These are phyloP conservation scores for Cicer cuneatum DNA, from an alignment of 306 rosid species.

Conservation along the genomic window DNA sequence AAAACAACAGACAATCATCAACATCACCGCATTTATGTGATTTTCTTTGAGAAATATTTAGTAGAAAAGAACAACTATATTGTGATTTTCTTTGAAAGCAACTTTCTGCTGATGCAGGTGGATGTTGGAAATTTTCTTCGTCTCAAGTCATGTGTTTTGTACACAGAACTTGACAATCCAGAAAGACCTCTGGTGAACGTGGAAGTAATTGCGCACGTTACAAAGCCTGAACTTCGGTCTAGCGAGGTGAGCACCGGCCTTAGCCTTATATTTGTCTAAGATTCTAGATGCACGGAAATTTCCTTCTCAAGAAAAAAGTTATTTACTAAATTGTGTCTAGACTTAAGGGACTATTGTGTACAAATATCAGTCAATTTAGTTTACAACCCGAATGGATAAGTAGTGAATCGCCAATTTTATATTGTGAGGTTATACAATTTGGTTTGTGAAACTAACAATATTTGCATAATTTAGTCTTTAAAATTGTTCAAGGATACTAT, in stretches of 20 bases:
- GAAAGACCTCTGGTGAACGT: constrained; percentile 70
- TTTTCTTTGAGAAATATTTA: not conserved
- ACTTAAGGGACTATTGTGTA: too few species aligned
- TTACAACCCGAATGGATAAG: not conserved
- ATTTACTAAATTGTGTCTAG: not conserved
- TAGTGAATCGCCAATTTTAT: not conserved
- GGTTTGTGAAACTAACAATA: not conserved
- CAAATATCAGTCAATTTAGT: not conserved
- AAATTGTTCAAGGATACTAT: not conserved
- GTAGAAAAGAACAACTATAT: constrained; percentile 15
- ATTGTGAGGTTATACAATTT: not conserved
- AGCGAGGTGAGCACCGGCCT: constrained; percentile 68
- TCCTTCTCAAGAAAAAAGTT: not conserved
- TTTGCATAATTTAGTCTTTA: not conserved
- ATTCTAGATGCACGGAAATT: not conserved
- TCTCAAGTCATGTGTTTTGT: constrained; percentile 78
- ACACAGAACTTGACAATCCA: constrained; percentile 69
- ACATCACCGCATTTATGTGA: constrained; percentile 2
- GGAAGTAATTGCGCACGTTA: constrained; percentile 87
- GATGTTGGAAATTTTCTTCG: constrained; percentile 91
- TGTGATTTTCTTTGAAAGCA: constrained; percentile 25
- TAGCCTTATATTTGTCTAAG: not conserved
- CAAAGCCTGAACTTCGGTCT: constrained; percentile 79
- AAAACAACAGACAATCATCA: constrained; percentile 15
- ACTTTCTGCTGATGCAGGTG: constrained; percentile 64